phyloP scores from a whole-genome alignment of 768 basidiomycete species.

The Tubosaeta sp. region DNA sequence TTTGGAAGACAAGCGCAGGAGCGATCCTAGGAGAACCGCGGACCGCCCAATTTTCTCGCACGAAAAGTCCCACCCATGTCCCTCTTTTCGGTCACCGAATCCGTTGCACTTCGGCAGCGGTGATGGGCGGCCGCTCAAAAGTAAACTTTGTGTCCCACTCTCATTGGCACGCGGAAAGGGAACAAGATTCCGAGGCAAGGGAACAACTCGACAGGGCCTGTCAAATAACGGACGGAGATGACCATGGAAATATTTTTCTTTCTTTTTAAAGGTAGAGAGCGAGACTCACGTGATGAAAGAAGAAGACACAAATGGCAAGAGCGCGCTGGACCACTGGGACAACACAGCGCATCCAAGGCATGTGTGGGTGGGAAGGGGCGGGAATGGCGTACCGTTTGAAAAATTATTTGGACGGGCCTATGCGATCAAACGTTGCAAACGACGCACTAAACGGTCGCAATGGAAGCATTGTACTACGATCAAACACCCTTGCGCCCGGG shows the following conservation, averaged over 20 bases:
- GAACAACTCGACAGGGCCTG: constrained; percentile 1
- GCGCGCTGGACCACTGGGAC: constrained; percentile 15
- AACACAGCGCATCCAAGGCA: constrained; percentile 5
- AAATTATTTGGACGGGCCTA: constrained; percentile 49
- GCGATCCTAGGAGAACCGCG: constrained; percentile 7
- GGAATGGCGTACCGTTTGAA: constrained; percentile 35
- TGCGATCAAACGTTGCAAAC: constrained; percentile 51
- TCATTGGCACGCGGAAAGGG: neutral
- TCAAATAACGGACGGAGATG: constrained; percentile 23
- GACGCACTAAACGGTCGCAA: constrained; percentile 43
- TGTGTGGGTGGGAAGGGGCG: constrained; percentile 1
- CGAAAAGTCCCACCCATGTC: constrained; percentile 54
- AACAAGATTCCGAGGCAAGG: constrained; percentile 5
- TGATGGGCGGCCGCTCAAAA: constrained; percentile 16
- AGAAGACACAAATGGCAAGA: constrained; percentile 42
- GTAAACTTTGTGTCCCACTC: constrained; percentile 23
- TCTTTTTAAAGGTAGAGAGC: constrained; percentile 6
- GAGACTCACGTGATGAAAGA: constrained; percentile 57
- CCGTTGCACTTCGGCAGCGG: constrained; percentile 43
- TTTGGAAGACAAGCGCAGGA: neutral
- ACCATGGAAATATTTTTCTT: constrained; percentile 13
- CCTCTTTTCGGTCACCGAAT: constrained; percentile 53
- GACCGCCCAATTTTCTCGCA: constrained; percentile 38
- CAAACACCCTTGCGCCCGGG: constrained; percentile 35
- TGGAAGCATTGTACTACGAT: neutral